Evolutionary conservation across 768 basidiomycete species (phyloP), one percentile per base, ranked within the genome.

Genomic region (Pleurotus citrinopileatus): DNA sequence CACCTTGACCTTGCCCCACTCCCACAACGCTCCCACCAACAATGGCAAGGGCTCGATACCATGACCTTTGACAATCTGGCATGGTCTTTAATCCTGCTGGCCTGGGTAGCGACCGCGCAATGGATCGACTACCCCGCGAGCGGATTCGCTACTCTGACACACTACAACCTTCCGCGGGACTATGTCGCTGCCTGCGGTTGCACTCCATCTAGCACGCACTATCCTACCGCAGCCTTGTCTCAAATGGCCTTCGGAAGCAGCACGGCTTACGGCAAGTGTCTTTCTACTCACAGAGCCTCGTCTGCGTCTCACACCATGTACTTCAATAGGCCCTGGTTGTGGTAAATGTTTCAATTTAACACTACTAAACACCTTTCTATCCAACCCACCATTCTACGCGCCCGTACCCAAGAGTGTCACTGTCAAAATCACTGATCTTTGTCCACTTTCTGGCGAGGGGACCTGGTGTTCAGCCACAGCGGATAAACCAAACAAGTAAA

Each of bases 271-370:
- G 84, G 84, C 78, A 46, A 12, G 63, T 50, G 2, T 34, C 20
- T 17, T 9, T 9, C 19, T 20, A 36, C 55, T 54, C 23, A 40
- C 7, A 37, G 34, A 44, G 29, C 10, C 34, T 42, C 34, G 23
- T 40, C 28, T 8, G 55, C 17, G 27, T 22, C 22, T 5, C 36
- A 20, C 25, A 44, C 12, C 44, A 20, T 56, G 40, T 54, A 37
- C 38, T 42, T 60, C 20, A 70, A 67, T 40, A 74, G 89, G 89
- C 12, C 85, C 88, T 28, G 78, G 75, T 2, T 91, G 89, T 63
- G 91, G 91, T 23, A 78, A 75, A 51, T 93, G 91, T 75, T 92
- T 93, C 68, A 84, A 85, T 46, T 68, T 93, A 54, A 87, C 88
- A 0, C 74, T 93, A 22, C 60, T 89, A 40, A 83, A 89, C 60